A percentile compares a stretch with the other conserved stretches of the same genome.
phyloP scores from a whole-genome alignment of 169 alveolate species.

The Cyclospora cayetanensis region DNA sequence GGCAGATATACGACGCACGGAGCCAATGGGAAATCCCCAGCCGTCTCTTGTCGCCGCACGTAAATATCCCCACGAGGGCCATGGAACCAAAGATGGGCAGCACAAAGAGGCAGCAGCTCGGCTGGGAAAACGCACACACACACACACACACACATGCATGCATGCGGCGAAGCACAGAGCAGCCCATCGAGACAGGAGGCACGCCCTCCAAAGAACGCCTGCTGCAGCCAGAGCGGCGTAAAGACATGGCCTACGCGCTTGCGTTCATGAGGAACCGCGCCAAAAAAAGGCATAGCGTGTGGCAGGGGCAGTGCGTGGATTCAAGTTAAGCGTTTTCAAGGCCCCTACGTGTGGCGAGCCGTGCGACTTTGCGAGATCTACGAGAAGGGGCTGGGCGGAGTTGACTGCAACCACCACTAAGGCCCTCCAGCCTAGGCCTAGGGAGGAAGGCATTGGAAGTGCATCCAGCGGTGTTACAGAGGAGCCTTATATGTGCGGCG shows the following conservation, averaged over 20 bases:
- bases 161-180: not conserved
- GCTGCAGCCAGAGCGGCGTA: not conserved
- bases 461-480: no score
- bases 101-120: slow-evolving; percentile 1
- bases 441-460: not conserved
- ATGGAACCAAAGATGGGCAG: slow-evolving; percentile 13
- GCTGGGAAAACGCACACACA: not conserved
- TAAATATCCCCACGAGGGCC: not conserved
- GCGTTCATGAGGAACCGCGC: no score
- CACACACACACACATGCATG: not conserved
- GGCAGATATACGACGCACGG: slow-evolving; percentile 16
- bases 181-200: not conserved
- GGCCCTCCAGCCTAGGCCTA: not conserved
- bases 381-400: slow-evolving; percentile 71
- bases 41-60: not conserved
- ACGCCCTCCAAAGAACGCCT: not conserved
- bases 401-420: slow-evolving; percentile 23
- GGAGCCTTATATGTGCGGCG: no score
- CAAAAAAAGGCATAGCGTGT: no score
- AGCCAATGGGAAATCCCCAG: not conserved
- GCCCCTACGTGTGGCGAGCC: slow-evolving; percentile 66
- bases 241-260: not conserved
- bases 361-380: slow-evolving; percentile 45
- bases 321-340: no score
- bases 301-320: no score